These are phyloP conservation scores for Candida anglica DNA, from an alignment of 805 yeast genomes.

Conservation along the genomic window DNA sequence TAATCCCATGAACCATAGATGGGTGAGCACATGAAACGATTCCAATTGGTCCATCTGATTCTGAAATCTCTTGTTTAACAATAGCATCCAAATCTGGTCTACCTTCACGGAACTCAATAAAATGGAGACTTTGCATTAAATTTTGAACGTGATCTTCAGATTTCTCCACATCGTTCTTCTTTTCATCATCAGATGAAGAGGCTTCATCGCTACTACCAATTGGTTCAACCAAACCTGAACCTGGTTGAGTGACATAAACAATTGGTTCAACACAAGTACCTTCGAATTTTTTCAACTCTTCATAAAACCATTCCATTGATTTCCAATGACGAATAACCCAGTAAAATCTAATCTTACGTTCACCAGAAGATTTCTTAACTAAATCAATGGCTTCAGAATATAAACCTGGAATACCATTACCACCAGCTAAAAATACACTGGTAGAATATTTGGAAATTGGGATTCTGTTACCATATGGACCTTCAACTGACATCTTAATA, in stretches of 20 bases:
- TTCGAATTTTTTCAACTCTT: conserved; percentile 21
- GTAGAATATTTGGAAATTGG: conserved; percentile 27
- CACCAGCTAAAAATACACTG: conserved; percentile 30
- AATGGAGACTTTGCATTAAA: conserved; percentile 21
- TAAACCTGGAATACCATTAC: conserved; percentile 40
- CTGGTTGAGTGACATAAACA: conserved; percentile 32
- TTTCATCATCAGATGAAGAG: conserved; percentile 3
- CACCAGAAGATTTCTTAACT: conserved; percentile 8
- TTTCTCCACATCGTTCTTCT: conserved; percentile 1
- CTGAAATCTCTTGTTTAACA: conserved; percentile 31
- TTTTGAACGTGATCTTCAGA: neutral
- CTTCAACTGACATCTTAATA: conserved; percentile 32
- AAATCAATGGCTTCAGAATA: conserved; percentile 28
- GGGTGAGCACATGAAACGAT: conserved; percentile 50
- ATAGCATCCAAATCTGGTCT: conserved; percentile 37
- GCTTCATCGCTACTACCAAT: neutral
- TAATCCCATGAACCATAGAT: conserved; percentile 32
- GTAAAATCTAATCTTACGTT: conserved; percentile 13
- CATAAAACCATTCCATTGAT: conserved; percentile 25
- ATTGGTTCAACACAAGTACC: conserved; percentile 26
- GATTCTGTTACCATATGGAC: conserved; percentile 34
- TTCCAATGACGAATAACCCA: conserved; percentile 29
- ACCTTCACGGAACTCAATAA: conserved; percentile 41
- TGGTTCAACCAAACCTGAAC: conserved; percentile 2
- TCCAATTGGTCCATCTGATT: conserved; percentile 37